Conservation (phyloP, 2,329 filamentous ascomycete species). For the Geosmithia putterillii region DNA sequence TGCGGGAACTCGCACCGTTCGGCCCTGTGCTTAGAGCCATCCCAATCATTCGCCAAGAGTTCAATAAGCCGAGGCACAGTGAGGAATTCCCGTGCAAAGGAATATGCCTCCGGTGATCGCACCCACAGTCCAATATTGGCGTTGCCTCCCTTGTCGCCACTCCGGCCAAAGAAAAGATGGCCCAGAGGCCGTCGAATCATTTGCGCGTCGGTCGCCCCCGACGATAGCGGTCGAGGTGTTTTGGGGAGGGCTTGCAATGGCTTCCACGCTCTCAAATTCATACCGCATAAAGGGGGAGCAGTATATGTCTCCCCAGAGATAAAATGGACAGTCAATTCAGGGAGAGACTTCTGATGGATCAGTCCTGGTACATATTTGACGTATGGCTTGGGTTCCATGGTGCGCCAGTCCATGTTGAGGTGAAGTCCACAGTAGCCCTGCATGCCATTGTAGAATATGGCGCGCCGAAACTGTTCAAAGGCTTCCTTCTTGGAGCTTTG, state of each 20-base stretch:
- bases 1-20: constrained; percentile 32
- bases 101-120: constrained; percentile 22
- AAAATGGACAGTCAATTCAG: constrained; percentile 9
- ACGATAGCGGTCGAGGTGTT: not conserved
- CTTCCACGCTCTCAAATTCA: not conserved
- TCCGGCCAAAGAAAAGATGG: constrained; percentile 15
- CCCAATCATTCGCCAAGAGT: constrained; percentile 30
- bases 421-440: constrained; percentile 20
- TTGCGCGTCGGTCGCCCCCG: not conserved
- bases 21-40: constrained; percentile 18
- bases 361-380: constrained; percentile 19
- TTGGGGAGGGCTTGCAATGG: too few relatives aligned
- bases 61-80: constrained; percentile 20
- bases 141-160: constrained; percentile 20
- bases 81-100: constrained; percentile 26
- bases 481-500: constrained; percentile 13
- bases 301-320: constrained; percentile 5
- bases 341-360: constrained; percentile 5
- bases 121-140: constrained; percentile 21
- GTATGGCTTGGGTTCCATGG: constrained; percentile 17
- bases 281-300: not conserved
- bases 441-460: constrained; percentile 16
- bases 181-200: constrained; percentile 13
- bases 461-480: constrained; percentile 8
- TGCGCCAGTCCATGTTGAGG: constrained; percentile 21